Evolutionary conservation across 2,329 filamentous ascomycete genomes (phyloP), one percentile per base, ranked within the genome.

Genomic region (Cladosporium sp.): DNA sequence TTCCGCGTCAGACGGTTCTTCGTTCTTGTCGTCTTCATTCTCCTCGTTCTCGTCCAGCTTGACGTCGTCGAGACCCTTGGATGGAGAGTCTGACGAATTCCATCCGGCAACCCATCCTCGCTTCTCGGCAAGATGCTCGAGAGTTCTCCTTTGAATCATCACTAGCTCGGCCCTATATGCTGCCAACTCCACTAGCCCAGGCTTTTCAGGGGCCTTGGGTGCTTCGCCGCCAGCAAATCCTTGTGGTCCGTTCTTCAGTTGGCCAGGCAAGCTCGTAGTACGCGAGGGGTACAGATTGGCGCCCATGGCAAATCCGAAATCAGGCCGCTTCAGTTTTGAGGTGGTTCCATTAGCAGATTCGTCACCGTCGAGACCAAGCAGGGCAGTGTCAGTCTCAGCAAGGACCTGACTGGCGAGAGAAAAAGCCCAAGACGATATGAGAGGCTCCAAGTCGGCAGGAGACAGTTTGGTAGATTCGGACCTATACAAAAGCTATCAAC

Each of bases 161-260:
- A 89, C 86, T 2, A 97, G 77, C 63, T 95, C 89, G 5, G 89
- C 92, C 62, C 92, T 80, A 55, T 84, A 83, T 42, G 88, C 87
- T 34, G 91, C 88, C 19, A 97, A 75, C 51, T 95, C 87, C 64
- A 95, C 87, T 0, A 91, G 74, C 0, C 92, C 65, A 31, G 68
- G 65, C 11, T 65, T 54, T 14, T 59, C 62, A 13, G 45, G 52
- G 3, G 49, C 43, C 19, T 57, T 55, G 7, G 42, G 19, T 6
- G 28, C 18, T 16, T 50, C 58, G 2, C 46, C 34, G 10, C 53
- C 57, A 18, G 61, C 52, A 28, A 55, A 59, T 18, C 55, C 54
- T 3, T 57, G 57, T 14, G 59, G 58, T 33, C 55, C 58, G 16
- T 31, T 53, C 49, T 44, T 48, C 3, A 28, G 10, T 18, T n/a